Conservation (phyloP, 345 rosid genomes). For the Murraya koenigii region DNA sequence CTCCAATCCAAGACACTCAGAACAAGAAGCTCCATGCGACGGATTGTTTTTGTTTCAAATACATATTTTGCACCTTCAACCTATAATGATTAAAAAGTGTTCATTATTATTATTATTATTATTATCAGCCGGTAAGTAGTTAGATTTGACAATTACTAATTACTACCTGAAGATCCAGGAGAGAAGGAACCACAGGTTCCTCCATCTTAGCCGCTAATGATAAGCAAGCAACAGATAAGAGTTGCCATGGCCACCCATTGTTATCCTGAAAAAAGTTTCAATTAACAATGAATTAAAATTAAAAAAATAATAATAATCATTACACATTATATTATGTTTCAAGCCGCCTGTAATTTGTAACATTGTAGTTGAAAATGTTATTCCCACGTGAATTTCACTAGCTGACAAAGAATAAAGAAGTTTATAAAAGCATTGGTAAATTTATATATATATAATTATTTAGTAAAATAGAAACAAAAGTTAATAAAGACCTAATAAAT, state of each 20-base stretch:
- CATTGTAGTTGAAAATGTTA: not conserved
- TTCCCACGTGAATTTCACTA: slow-evolving; percentile 17
- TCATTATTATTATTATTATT: not conserved
- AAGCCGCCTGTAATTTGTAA: not conserved
- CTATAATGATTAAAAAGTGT: slow-evolving; percentile 27
- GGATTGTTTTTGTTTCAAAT: slow-evolving; percentile 82
- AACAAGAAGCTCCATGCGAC: slow-evolving; percentile 89
- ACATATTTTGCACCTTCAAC: slow-evolving; percentile 68
- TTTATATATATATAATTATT: not conserved
- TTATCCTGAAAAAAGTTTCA: slow-evolving; percentile 41
- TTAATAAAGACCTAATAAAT: not conserved
- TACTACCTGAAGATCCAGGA: slow-evolving; percentile 81
- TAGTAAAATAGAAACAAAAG: not conserved
- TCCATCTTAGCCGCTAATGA: slow-evolving; percentile 98
- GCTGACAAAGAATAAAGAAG: not conserved
- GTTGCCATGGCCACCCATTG: slow-evolving; percentile 90
- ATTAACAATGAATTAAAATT: not conserved
- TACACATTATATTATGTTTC: slow-evolving; percentile 17
- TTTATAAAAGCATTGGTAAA: not conserved
- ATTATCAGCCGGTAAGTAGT: not conserved
- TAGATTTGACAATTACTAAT: not conserved
- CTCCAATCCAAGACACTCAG: slow-evolving; percentile 87
- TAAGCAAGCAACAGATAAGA: slow-evolving; percentile 84
- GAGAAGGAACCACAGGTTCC: slow-evolving; percentile 87
- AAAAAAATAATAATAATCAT: not conserved